phyloP scores from a whole-genome alignment of 2,329 filamentous ascomycete species.

The Lasiodiplodia sp. region DNA sequence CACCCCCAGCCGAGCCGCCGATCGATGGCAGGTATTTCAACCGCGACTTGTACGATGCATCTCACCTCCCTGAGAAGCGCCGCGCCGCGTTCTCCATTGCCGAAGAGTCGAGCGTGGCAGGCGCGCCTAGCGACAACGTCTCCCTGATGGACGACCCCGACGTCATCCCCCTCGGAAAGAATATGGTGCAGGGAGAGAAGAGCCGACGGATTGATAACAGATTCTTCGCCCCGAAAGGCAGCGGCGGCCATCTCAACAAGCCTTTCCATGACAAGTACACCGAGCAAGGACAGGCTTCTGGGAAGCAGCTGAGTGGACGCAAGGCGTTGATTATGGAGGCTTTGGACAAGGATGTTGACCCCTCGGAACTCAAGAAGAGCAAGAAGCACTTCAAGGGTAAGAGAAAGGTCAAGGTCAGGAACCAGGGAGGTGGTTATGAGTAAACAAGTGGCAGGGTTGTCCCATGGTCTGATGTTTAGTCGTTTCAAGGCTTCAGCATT shows the following conservation, averaged over 20 bases:
- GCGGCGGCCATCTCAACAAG: conserved; percentile 71
- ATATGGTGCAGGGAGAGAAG: conserved; percentile 67
- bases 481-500: conserved; percentile 15
- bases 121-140: conserved; percentile 49
- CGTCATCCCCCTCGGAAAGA: conserved; percentile 47
- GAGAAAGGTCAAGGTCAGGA: conserved; percentile 59
- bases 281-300: conserved; percentile 70
- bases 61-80: conserved; percentile 82
- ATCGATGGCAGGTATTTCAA: conserved; percentile 83
- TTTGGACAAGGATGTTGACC: conserved; percentile 83
- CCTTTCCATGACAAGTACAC: conserved; percentile 93
- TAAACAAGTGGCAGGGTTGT: background rate
- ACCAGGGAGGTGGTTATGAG: conserved; percentile 23
- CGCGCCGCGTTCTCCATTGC: conserved; percentile 68
- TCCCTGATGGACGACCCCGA: conserved; percentile 60
- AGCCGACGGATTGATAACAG: conserved; percentile 80
- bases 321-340: conserved; percentile 84
- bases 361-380: conserved; percentile 73
- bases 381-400: conserved; percentile 98
- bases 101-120: conserved; percentile 45
- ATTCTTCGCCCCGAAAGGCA: conserved; percentile 79
- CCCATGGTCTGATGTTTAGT: background rate
- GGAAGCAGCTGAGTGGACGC: conserved; percentile 77
- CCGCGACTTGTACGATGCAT: conserved; percentile 81
- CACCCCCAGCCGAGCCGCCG: conserved; percentile 72